Evolutionary conservation across 805 yeast species (phyloP), one percentile per base, ranked within the genome.

Genomic region (Metschnikowia vanudenii): DNA sequence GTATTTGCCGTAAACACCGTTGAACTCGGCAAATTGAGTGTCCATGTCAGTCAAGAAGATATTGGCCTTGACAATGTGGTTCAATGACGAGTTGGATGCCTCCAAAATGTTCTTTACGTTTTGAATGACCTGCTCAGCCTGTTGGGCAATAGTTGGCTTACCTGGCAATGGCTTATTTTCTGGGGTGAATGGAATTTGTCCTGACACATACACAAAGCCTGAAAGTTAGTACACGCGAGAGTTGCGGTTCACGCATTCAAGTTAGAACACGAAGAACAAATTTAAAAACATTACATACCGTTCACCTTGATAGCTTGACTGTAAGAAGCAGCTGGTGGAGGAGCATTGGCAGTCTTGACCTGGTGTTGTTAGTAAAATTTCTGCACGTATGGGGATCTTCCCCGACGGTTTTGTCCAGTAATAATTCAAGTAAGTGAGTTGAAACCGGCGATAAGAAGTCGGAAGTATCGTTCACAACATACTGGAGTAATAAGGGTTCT

Each of bases 311-410:
- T 80, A 39, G 98, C 99, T 70, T 94, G 99, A 24, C 96, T 88
- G 69, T 92, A 92, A 12, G 96, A 82, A 32, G 97, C 98, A 34
- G 96, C 97, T 51, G 98, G 96, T 49, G 96, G 90, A 56, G 99
- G 98, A 31, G 98, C 96, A 56, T 74, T 74, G 53, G 81, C 74
- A 43, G 96, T 81, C 58, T 78, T 75, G 49, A 88, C 83, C 78
- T 71, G 49, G 14, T 26, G 12, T 8, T 29, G 46, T 45, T 45
- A 46, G 49, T 42, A 59, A 49, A 49, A 12, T 6, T n/a, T 55
- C 31, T 50, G 46, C 22, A 19, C 37, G 28, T 16, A n/a, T n/a
- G 17, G 38, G 41, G 40, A 24, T 17, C 13, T 4, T 19, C 24
- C 17, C 11, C 13, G 24, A 29, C 14, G 13, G 11, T 22, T 22